phyloP scores from a whole-genome alignment of 2,329 filamentous ascomycete genomes.

The Aphanocladium album region DNA sequence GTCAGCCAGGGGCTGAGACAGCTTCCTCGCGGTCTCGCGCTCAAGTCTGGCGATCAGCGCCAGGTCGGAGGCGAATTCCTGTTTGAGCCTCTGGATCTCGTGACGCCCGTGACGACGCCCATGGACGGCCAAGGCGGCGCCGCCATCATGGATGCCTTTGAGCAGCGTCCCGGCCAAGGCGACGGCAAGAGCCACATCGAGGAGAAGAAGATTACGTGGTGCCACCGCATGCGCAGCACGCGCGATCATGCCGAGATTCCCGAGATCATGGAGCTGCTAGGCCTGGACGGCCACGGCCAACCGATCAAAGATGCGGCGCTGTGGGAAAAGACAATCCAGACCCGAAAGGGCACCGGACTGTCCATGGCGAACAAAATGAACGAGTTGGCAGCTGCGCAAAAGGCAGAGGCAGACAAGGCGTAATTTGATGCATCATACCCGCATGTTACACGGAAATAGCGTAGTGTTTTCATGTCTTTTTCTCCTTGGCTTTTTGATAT shows the following conservation, averaged over 20 bases:
- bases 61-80: slow-evolving; percentile 76
- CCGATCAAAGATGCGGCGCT: slow-evolving; percentile 36
- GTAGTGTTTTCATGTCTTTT: neutral
- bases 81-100: slow-evolving; percentile 54
- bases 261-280: slow-evolving; percentile 59
- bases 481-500: neutral
- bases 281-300: slow-evolving; percentile 42
- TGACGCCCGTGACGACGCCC: slow-evolving; percentile 42
- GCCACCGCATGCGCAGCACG: slow-evolving; percentile 75
- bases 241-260: slow-evolving; percentile 70
- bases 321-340: slow-evolving; percentile 41
- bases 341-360: slow-evolving; percentile 49
- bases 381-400: slow-evolving; percentile 17
- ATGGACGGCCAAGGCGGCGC: slow-evolving; percentile 26
- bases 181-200: slow-evolving; percentile 31
- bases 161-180: neutral
- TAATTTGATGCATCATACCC: neutral
- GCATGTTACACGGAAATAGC: neutral
- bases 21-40: slow-evolving; percentile 50
- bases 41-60: slow-evolving; percentile 59
- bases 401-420: neutral
- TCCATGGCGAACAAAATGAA: slow-evolving; percentile 48
- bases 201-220: slow-evolving; percentile 67
- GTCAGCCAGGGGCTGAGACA: slow-evolving; percentile 57
- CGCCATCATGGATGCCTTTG: slow-evolving; percentile 18